These are phyloP conservation scores for Orbilia oligospora DNA, from an alignment of 2,329 filamentous ascomycete species.

Conservation along the genomic window DNA sequence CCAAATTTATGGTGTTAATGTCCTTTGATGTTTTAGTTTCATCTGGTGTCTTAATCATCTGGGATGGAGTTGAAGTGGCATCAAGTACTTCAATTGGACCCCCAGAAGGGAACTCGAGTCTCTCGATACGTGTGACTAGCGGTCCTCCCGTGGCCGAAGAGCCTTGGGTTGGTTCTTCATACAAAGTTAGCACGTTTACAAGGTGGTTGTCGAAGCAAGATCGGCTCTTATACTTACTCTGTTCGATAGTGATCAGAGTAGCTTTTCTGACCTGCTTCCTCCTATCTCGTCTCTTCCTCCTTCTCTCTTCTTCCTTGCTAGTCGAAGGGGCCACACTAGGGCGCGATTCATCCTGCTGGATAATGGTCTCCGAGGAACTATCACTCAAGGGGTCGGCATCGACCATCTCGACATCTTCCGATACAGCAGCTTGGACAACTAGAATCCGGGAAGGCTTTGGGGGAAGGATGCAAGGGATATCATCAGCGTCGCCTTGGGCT, in stretches of 20 bases:
- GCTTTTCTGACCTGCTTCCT: slow-evolving; percentile 18
- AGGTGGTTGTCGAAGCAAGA: not conserved
- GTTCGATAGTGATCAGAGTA: not conserved
- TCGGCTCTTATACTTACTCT: not conserved
- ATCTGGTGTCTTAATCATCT: not conserved
- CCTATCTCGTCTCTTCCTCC: slow-evolving; percentile 32
- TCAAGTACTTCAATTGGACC: not conserved
- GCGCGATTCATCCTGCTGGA: slow-evolving; percentile 11
- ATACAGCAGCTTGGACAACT: not conserved
- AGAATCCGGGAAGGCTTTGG: too few relatives aligned
- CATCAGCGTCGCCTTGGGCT: slow-evolving; percentile 10
- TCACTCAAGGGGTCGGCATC: slow-evolving; percentile 36
- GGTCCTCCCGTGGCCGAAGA: not conserved
- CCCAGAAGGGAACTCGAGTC: not conserved
- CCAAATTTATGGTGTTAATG: not conserved
- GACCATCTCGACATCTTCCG: slow-evolving; percentile 45
- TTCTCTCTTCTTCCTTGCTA: slow-evolving; percentile 13
- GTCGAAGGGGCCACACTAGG: not conserved
- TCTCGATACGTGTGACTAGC: not conserved
- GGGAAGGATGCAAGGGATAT: not conserved
- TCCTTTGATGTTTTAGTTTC: not conserved
- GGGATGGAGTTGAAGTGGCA: not conserved
- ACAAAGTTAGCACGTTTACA: not conserved
- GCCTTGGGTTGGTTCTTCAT: not conserved
- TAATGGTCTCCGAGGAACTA: slow-evolving; percentile 32